Evolutionary conservation across 164 flowering plant genomes (phyloP).

Genomic region (Stephania japonica): DNA sequence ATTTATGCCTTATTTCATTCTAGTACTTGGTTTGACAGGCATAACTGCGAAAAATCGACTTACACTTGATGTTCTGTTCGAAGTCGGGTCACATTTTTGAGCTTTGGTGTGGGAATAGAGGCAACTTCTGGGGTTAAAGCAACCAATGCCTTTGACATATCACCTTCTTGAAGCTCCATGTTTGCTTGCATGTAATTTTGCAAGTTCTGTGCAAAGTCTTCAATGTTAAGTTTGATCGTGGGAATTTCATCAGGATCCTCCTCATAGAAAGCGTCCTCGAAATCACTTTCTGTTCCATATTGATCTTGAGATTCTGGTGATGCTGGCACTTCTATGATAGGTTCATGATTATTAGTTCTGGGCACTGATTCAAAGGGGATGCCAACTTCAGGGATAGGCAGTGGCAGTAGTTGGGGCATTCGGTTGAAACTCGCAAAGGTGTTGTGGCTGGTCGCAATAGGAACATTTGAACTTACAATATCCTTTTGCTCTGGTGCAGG

Average conservation of each 20-base stretch:
- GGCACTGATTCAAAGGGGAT: conserved; percentile 13
- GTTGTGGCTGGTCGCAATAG: conserved; percentile 21
- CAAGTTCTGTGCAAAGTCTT: conserved; percentile 57
- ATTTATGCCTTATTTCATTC: no score
- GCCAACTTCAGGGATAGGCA: conserved; percentile 29
- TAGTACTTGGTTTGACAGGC: no score
- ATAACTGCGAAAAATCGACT: conserved; percentile 11
- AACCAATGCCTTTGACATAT: conserved; percentile 71
- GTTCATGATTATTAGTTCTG: conserved; percentile 28
- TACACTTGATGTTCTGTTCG: conserved; percentile 67
- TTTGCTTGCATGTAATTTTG: conserved; percentile 56
- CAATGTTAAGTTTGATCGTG: conserved; percentile 63
- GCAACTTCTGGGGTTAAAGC: conserved; percentile 50
- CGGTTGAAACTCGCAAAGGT: conserved; percentile 14
- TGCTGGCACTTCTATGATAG: conserved; percentile 72
- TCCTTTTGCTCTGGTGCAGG: conserved; percentile 84
- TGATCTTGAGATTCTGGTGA: conserved; percentile 59
- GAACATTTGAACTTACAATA: conserved; percentile 37
- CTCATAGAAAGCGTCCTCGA: conserved; percentile 57
- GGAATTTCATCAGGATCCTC: conserved; percentile 83
- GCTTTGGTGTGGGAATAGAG: conserved; percentile 52
- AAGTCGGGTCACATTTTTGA: conserved; percentile 48
- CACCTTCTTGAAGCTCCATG: conserved; percentile 64
- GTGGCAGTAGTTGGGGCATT: conserved; percentile 8
- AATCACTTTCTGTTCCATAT: conserved; percentile 45